A percentile compares a stretch with the other conserved stretches of the same genome.
Evolutionary conservation across 805 yeast genomes (phyloP).

Genomic region (Hanseniaspora jakobsenii): DNA sequence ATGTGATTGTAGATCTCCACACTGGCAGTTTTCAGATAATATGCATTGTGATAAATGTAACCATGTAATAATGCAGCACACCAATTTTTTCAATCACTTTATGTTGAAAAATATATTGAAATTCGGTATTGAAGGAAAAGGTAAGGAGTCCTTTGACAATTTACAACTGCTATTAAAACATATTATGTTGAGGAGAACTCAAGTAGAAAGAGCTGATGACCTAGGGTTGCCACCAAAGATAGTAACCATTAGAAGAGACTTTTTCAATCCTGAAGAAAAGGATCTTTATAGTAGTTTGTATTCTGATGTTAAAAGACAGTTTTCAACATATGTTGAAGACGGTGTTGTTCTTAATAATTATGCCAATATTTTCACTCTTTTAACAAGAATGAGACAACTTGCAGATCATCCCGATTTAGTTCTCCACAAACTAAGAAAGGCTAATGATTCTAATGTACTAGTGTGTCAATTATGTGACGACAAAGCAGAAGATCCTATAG

Average conservation of each 20-base stretch:
- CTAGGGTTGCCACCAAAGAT: slow-evolving; percentile 93
- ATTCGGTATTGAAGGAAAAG: slow-evolving; percentile 70
- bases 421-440: slow-evolving; percentile 48
- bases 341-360: slow-evolving; percentile 95
- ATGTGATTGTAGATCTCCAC: slow-evolving; percentile 70
- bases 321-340: slow-evolving; percentile 84
- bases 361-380: slow-evolving; percentile 90
- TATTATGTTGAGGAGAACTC: slow-evolving; percentile 87
- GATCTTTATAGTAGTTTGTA: slow-evolving; percentile 82
- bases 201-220: slow-evolving; percentile 93
- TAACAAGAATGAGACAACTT: slow-evolving; percentile 93
- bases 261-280: slow-evolving; percentile 87
- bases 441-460: slow-evolving; percentile 28
- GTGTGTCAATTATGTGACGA: slow-evolving; percentile 93
- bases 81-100: slow-evolving; percentile 90
- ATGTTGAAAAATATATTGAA: slow-evolving; percentile 88
- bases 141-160: slow-evolving; percentile 61
- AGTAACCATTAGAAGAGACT: slow-evolving; percentile 76
- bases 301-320: slow-evolving; percentile 74
- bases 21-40: slow-evolving; percentile 77
- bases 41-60: slow-evolving; percentile 78
- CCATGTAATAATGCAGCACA: slow-evolving; percentile 88
- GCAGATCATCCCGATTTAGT: slow-evolving; percentile 98
- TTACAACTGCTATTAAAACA: slow-evolving; percentile 63
- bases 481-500: slow-evolving; percentile 95